A percentile compares a stretch with the other conserved stretches of the same genome.
phyloP scores from a whole-genome alignment of 495 filamentous ascomycete genomes.

The Tricharina praecox region DNA sequence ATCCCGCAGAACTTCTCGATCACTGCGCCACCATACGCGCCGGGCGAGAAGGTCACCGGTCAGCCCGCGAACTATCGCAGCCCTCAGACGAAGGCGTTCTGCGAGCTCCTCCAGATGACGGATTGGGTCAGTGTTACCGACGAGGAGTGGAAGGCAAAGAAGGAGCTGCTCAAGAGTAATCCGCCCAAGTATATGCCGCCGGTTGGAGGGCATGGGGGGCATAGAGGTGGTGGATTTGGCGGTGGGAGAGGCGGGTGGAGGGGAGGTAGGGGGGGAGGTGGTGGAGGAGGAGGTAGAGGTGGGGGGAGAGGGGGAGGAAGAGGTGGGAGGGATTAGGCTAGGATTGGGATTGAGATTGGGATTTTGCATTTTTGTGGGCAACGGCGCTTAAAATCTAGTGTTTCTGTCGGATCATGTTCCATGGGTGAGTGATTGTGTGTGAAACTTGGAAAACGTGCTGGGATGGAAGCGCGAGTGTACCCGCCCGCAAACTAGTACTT shows the following conservation, averaged over 20 bases:
- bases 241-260: slow-evolving; percentile 24
- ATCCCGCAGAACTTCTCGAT: slow-evolving; percentile 55
- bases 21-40: slow-evolving; percentile 57
- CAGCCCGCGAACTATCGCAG: slow-evolving; percentile 65
- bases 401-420: no score
- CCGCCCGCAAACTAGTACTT: no score
- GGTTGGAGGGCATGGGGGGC: slow-evolving; percentile 15
- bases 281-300: slow-evolving; percentile 29
- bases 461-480: no score
- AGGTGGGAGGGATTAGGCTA: not conserved
- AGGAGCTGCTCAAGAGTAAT: slow-evolving; percentile 28
- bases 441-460: no score
- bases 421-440: no score
- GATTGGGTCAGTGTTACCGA: slow-evolving; percentile 59
- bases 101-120: slow-evolving; percentile 53
- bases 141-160: slow-evolving; percentile 45
- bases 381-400: no score
- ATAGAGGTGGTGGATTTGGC: slow-evolving; percentile 23
- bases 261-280: slow-evolving; percentile 27
- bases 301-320: slow-evolving; percentile 21
- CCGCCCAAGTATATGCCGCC: slow-evolving; percentile 25
- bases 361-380: not conserved
- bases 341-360: no score
- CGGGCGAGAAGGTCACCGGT: slow-evolving; percentile 26
- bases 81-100: slow-evolving; percentile 63